Evolutionary conservation across 495 filamentous ascomycete species (phyloP).

Genomic region (Penicillium dipodomyicola): DNA sequence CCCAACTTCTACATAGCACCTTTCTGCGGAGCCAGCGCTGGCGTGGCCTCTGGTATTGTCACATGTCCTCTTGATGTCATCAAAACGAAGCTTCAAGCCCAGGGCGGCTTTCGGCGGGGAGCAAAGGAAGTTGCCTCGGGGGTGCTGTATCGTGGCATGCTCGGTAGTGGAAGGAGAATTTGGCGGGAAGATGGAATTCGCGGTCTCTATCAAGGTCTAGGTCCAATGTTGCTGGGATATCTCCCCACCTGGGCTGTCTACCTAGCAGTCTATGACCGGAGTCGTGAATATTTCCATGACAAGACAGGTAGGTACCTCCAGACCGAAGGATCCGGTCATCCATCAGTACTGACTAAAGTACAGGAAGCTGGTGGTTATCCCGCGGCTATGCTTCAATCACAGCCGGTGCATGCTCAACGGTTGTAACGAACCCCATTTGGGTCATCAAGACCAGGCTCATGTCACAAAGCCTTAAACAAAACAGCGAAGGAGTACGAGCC

Average conservation of each 20-base stretch:
- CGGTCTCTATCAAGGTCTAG: slow-evolving; percentile 90
- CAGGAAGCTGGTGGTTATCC: slow-evolving; percentile 59
- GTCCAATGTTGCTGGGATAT: slow-evolving; percentile 92
- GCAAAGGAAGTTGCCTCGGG: slow-evolving; percentile 47
- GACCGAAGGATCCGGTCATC: neutral
- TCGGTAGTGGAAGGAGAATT: slow-evolving; percentile 82
- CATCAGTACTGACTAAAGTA: slow-evolving; percentile 15
- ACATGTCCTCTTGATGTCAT: slow-evolving; percentile 98
- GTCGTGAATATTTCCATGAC: slow-evolving; percentile 68
- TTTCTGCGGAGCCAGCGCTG: slow-evolving; percentile 80
- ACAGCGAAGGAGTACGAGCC: slow-evolving; percentile 54
- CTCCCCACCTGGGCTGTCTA: slow-evolving; percentile 98
- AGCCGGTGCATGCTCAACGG: slow-evolving; percentile 86
- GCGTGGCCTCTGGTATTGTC: slow-evolving; percentile 87
- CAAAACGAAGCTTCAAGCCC: slow-evolving; percentile 96
- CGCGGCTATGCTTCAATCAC: slow-evolving; percentile 76
- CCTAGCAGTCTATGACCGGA: slow-evolving; percentile 89
- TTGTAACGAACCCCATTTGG: slow-evolving; percentile 99
- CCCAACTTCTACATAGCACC: slow-evolving; percentile 57
- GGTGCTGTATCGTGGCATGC: slow-evolving; percentile 72
- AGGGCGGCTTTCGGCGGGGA: slow-evolving; percentile 68
- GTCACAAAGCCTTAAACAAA: slow-evolving; percentile 66
- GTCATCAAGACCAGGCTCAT: slow-evolving; percentile 98
- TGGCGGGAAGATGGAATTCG: slow-evolving; percentile 82
- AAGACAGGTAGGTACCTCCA: slow-evolving; percentile 56